Evolutionary conservation across 129 eudicot species (phyloP).

Genomic region (Escallonia rubra): DNA sequence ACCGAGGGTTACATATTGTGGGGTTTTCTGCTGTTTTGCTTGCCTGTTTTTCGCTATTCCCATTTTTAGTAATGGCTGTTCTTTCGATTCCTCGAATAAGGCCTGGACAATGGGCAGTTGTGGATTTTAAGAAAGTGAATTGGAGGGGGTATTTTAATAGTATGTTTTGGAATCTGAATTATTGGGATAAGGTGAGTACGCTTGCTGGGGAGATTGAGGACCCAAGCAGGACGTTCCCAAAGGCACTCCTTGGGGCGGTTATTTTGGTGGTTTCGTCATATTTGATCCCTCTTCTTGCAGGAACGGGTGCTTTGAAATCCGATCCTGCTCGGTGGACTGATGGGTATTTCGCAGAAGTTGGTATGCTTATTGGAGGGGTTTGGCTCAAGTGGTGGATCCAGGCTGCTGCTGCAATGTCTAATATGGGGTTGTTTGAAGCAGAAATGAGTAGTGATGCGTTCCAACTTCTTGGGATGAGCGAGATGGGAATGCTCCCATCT

Average conservation of each 20-base stretch:
- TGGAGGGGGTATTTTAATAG: constrained; percentile 88
- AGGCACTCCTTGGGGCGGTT: constrained; percentile 74
- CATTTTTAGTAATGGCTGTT: constrained; percentile 66
- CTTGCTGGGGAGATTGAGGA: constrained; percentile 83
- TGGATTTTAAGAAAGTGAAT: constrained; percentile 54
- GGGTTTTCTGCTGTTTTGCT: constrained; percentile 75
- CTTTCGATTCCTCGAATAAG: constrained; percentile 65
- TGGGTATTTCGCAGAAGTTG: constrained; percentile 92
- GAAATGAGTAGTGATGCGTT: constrained; percentile 93
- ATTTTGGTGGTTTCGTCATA: constrained; percentile 65
- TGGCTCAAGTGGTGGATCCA: constrained; percentile 99
- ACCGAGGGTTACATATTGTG: constrained; percentile 79
- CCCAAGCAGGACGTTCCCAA: constrained; percentile 72
- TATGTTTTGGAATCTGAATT: constrained; percentile 90
- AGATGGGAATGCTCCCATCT: constrained; percentile 84
- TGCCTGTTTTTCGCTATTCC: constrained; percentile 70
- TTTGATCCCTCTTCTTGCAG: constrained; percentile 80
- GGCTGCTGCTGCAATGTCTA: constrained; percentile 88
- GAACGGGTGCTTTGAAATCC: constrained; percentile 66
- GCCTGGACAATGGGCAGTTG: constrained; percentile 50
- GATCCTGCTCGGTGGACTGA: constrained; percentile 70
- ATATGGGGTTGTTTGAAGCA: constrained; percentile 85
- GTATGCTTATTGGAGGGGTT: constrained; percentile 82
- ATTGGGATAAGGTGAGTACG: constrained; percentile 94
- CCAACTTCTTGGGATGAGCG: constrained; percentile 95